Evolutionary conservation across 1,284 basidiomycete genomes (phyloP), one percentile per base, ranked within the genome.

Genomic region (Marasmius fiardii): DNA sequence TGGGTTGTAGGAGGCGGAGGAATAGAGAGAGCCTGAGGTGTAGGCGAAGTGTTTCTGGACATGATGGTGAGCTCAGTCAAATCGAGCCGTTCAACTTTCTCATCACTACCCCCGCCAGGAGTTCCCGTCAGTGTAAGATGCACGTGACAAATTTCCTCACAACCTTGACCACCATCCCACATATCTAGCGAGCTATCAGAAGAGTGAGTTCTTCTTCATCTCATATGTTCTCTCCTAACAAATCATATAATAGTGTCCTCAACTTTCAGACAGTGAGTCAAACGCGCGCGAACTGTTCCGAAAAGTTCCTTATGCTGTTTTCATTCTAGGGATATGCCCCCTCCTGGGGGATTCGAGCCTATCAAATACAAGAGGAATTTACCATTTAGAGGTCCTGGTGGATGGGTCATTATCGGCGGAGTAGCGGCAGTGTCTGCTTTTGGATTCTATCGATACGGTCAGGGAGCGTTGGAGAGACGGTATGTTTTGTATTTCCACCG

Each of bases 291-390:
- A 18, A 7, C 7, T 8, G 6, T 20, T 16, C 14, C 39, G 39
- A 41, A 41, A 18, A 16, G n/a, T n/a, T 20, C 7, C 39, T n/a
- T 18, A n/a, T 20, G 39, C 20, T 41, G n/a, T 14, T 16, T 10
- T 14, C 28, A 43, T 34, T 28, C 12, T 53, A 98, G 96, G 75
- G 96, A 99, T 71, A 91, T 99, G 85, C 95, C 95, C 65, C 95
- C 96, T 45, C 67, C 86, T 48, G 95, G 94, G 61, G 96, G 96
- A 4, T 99, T 97, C 75, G 93, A 92, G 69, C 76, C 90, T 45
- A 78, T 99, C 77, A 90, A 90, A 73, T 99, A 98, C 84, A 96
- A 95, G 76, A 90, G 96, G 61, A 96, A 96, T 74, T 82, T 99
- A 58, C 95, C 97, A 51, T 80, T 93, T 68, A 86, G 92, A 64